Conservation (phyloP, 2,329 filamentous ascomycete genomes). For the Ophiostoma piceae region DNA sequence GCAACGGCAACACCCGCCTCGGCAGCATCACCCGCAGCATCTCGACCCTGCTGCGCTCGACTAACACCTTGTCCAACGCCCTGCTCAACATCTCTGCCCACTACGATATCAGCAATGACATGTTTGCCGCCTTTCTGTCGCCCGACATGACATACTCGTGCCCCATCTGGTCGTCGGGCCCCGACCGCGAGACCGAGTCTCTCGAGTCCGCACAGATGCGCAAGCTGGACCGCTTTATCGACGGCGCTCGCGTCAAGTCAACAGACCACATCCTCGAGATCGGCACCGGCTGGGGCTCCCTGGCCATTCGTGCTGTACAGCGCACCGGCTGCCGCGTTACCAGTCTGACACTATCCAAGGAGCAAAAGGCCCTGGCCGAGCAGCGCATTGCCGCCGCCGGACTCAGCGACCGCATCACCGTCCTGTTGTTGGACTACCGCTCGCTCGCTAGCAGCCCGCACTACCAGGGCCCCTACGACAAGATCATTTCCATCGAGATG, state of each 20-base stretch:
- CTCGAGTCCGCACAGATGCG: slow-evolving; percentile 62
- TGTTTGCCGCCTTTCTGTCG: slow-evolving; percentile 69
- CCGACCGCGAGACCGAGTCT: slow-evolving; percentile 41
- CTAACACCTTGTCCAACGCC: slow-evolving; percentile 54
- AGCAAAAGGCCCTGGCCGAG: slow-evolving; percentile 65
- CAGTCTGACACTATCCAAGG: slow-evolving; percentile 60
- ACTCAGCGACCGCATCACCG: slow-evolving; percentile 55
- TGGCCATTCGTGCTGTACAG: slow-evolving; percentile 64
- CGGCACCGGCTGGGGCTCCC: slow-evolving; percentile 69
- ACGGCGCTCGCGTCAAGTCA: slow-evolving; percentile 57
- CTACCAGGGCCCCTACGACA: slow-evolving; percentile 56
- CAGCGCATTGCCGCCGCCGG: slow-evolving; percentile 58
- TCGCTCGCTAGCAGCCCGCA: slow-evolving; percentile 42
- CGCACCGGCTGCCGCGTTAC: slow-evolving; percentile 64
- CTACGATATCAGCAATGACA: slow-evolving; percentile 71
- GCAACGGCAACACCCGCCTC: slow-evolving; percentile 58
- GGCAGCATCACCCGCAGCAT: slow-evolving; percentile 55
- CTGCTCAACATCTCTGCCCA: slow-evolving; percentile 65
- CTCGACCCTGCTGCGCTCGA: slow-evolving; percentile 52
- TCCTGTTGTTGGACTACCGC: slow-evolving; percentile 65
- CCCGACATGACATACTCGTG: slow-evolving; percentile 75
- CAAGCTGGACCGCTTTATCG: slow-evolving; percentile 62
- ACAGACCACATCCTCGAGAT: slow-evolving; percentile 69
- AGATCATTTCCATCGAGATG: slow-evolving; percentile 73
- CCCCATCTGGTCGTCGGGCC: slow-evolving; percentile 54